Base-by-base conservation (phyloP, 345 rosid species). In the Pugionium dolabratum region DNA sequence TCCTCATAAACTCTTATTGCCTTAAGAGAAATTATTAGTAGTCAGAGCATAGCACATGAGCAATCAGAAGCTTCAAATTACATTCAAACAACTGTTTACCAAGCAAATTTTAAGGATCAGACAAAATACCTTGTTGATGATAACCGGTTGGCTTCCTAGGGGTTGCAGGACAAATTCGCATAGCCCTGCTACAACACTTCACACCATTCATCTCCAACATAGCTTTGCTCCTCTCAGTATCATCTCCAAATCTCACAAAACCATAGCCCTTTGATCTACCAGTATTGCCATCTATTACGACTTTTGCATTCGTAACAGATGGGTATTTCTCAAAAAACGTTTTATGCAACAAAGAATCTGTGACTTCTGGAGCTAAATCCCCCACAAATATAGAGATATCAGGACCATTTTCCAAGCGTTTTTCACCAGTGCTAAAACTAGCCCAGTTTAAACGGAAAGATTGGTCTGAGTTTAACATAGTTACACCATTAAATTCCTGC, bases 331-430 rank as follows among this genome's bases (percentile, higher is more conserved):
- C 78, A 65, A 78, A 77, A 75, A 92, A 92, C n/a, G 80, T 83
- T 73, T 87, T 85, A 41, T 62, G 83, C 83, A 92, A 81, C 58
- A 89, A 49, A 59, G 64, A 77, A 79, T 92, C 98, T 31, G 87
- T 86, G 74, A 89, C 96, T 76, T 92, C 98, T 30, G 96, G 88
- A 43, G 96, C 95, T 76, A 92, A 84, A 59, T 92, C 98, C 18
- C 98, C 98, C 29, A 92, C 97, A 77, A 92, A 92, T 47, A 92
- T 92, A 29, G 98, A 92, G 79, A 86, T 89, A 75, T 88, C 96
- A 54, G 97, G 83, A 69, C 86, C 87, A 58, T 78, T 91, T 52
- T 88, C 97, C 33, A 90, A 79, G 8, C 86, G 87, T 83, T 88
- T 91, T 69, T 91, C 18, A 18, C 18, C 18, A 18, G 18, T 18